A percentile compares a stretch with the other conserved stretches of the same genome.
phyloP scores from a whole-genome alignment of 2,329 filamentous ascomycete species.

The Phyllosticta capitalensis region DNA sequence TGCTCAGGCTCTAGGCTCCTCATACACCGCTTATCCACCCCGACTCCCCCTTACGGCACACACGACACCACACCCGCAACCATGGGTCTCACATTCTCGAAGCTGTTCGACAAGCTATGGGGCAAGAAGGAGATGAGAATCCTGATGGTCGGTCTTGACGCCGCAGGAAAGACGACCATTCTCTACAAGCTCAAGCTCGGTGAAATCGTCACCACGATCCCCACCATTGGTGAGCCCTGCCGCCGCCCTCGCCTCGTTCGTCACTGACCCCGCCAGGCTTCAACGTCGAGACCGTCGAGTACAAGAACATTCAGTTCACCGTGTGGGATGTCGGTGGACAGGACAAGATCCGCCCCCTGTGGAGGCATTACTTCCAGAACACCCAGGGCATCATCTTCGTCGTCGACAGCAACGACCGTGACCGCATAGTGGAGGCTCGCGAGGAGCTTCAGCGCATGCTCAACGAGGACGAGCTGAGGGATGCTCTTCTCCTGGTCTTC shows the following conservation, averaged over 20 bases:
- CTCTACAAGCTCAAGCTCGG: constrained; percentile 98
- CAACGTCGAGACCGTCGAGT: constrained; percentile 97
- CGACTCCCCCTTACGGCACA: constrained; percentile 6
- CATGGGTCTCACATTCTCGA: constrained; percentile 91
- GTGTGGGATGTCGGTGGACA: constrained; percentile 98
- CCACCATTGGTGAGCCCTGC: constrained; percentile 61
- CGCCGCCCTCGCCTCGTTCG: not conserved
- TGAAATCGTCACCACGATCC: constrained; percentile 96
- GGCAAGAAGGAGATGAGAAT: constrained; percentile 98
- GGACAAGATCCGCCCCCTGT: constrained; percentile 95
- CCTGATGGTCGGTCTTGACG: constrained; percentile 95
- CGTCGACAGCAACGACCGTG: constrained; percentile 87
- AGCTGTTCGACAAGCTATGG: constrained; percentile 98
- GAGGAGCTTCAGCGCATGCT: constrained; percentile 95
- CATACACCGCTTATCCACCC: constrained; percentile 10
- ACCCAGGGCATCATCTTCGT: constrained; percentile 99
- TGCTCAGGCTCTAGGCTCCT: constrained; percentile 1
- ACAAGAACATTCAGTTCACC: constrained; percentile 99
- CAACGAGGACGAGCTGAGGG: constrained; percentile 96
- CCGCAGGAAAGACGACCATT: constrained; percentile 97
- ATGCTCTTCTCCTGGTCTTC: constrained; percentile 87
- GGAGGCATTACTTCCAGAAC: constrained; percentile 94
- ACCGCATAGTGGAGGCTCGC: constrained; percentile 83
- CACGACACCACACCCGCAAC: constrained; percentile 39
- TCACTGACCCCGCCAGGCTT: constrained; percentile 46